Base-by-base conservation (phyloP, 75 land plant genomes). In the Picea sitchensis region DNA sequence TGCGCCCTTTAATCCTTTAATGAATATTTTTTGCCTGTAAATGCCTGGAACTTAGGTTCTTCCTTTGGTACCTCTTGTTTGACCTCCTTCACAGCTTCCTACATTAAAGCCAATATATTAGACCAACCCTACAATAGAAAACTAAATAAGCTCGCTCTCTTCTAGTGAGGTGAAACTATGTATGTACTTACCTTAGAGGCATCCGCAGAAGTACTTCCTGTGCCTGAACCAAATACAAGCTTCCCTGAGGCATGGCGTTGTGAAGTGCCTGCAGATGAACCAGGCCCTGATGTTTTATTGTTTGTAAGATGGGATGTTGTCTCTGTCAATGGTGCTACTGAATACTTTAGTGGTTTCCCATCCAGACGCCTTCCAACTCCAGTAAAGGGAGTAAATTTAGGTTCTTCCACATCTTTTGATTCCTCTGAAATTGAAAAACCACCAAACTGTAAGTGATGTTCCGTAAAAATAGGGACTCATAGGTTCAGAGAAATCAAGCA, bases 151-250 rank as follows among this genome's bases (percentile, higher is more conserved):
- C 12, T 7, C 0, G 32, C 32, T 54, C 31, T 51, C 31, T 7
- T 54, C 61, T 26, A 26, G 21, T 26, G 3, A 30, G n/a, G 77
- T 54, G 23, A 51, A 30, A 58, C 3, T 14, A 44, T 0, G 31
- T n/a, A 77, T 9, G 56, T 77, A 81, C 26, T 62, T 78, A 92
- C 97, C 93, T 93, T 62, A 61, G 21, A 18, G 23, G 78, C 59
- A 71, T 85, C 88, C 41, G 82, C 90, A 18, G 82, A 78, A 75
- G 81, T 64, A 41, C 72, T 83, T 65, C 80, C 85, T 2, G 83
- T 83, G 60, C 80, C 83, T 51, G 88, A 81, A 23, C 99, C 99
- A 87, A 96, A 96, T 20, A 96, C 95, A 79, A 96, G 95, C 86
- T 96, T 96, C 61, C 98, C 98, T 54, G 84, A 65, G 26, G 78